phyloP scores from a whole-genome alignment of 306 rosid species.

The Cicer pinnatifidum region DNA sequence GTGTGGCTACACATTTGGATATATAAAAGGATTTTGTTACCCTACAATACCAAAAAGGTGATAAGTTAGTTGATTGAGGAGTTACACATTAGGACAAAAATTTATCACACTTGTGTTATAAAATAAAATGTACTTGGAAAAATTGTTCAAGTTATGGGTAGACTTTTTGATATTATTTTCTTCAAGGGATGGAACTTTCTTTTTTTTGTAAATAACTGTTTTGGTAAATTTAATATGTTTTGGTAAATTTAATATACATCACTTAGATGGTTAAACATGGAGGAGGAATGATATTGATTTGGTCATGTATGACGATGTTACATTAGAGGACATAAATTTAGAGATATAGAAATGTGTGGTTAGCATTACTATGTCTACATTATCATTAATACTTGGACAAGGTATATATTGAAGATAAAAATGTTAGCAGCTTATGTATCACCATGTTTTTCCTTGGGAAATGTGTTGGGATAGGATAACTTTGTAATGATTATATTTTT shows the following conservation, averaged over 20 bases:
- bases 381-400: slow-evolving; percentile 40
- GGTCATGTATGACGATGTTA: slow-evolving; percentile 24
- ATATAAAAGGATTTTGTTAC: slow-evolving; percentile 56
- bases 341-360: slow-evolving; percentile 26
- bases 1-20: slow-evolving; percentile 44
- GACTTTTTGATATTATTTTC: slow-evolving; percentile 18
- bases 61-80: slow-evolving; percentile 62
- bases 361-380: slow-evolving; percentile 37
- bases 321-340: slow-evolving; percentile 39
- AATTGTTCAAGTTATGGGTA: slow-evolving; percentile 36
- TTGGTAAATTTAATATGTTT: slow-evolving; percentile 28
- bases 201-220: slow-evolving; percentile 24
- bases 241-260: slow-evolving; percentile 31
- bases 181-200: slow-evolving; percentile 30
- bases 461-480: slow-evolving; percentile 47
- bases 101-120: neutral
- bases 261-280: slow-evolving; percentile 24
- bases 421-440: slow-evolving; percentile 35
- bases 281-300: slow-evolving; percentile 33
- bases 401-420: slow-evolving; percentile 36
- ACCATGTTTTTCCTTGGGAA: slow-evolving; percentile 45
- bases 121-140: neutral
- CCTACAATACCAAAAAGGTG: slow-evolving; percentile 53
- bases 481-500: slow-evolving; percentile 12
- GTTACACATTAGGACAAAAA: slow-evolving; percentile 55